Conservation (phyloP, 345 rosid species). For the Syzygium aromaticum region DNA sequence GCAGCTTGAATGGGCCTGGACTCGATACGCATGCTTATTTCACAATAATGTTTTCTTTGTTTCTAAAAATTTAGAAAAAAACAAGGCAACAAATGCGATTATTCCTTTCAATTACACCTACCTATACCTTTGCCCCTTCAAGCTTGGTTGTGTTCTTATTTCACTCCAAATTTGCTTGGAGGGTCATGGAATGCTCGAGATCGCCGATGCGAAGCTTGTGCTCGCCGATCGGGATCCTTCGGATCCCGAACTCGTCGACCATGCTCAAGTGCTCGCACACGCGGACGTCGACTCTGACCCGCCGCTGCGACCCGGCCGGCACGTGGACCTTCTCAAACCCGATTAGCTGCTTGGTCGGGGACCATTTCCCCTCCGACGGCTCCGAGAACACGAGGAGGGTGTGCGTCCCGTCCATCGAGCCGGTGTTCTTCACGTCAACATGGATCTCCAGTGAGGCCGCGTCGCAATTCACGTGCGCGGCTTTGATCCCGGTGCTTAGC, state of each 20-base stretch:
- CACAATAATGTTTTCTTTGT: background rate
- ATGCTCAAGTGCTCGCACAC: slow-evolving; percentile 77
- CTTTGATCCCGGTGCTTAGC: slow-evolving; percentile 26
- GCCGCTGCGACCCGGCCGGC: slow-evolving; percentile 39
- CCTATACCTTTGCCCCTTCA: background rate
- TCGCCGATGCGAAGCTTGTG: slow-evolving; percentile 62
- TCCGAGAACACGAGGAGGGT: slow-evolving; percentile 56
- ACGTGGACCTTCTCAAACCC: slow-evolving; percentile 64
- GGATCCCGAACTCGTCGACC: slow-evolving; percentile 62
- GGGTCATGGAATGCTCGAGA: slow-evolving; percentile 65
- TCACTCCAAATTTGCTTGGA: slow-evolving; percentile 20
- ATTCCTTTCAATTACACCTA: background rate
- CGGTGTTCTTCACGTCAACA: slow-evolving; percentile 60
- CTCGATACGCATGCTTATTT: background rate
- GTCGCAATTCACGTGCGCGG: slow-evolving; percentile 51
- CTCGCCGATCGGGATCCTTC: slow-evolving; percentile 84
- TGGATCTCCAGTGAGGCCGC: slow-evolving; percentile 31
- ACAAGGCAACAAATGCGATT: background rate
- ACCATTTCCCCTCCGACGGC: slow-evolving; percentile 51
- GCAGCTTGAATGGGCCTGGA: background rate
- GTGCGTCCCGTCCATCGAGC: slow-evolving; percentile 62
- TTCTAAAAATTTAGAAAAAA: background rate
- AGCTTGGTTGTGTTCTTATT: background rate
- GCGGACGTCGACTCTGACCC: slow-evolving; percentile 37
- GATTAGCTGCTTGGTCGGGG: slow-evolving; percentile 46